A percentile compares a stretch with the other conserved stretches of the same genome.
These are phyloP conservation scores for Starmera quercuum DNA, from an alignment of 805 yeast genomes.

Conservation along the genomic window DNA sequence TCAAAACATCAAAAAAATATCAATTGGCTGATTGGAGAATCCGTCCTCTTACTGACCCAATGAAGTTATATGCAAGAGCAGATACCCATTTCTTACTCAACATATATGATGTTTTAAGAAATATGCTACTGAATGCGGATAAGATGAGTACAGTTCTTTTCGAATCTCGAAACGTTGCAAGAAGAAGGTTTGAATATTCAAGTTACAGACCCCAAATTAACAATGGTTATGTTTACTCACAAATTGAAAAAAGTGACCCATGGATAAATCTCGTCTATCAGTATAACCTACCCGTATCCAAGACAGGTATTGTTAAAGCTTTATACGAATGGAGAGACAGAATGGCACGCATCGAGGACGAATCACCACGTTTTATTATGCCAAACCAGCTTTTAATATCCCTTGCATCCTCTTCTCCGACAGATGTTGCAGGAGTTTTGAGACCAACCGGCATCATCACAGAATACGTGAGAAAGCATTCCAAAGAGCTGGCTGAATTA, in stretches of 20 bases:
- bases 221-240: conserved; percentile 34
- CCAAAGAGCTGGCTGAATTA: conserved; percentile 50
- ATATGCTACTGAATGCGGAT: conserved; percentile 44
- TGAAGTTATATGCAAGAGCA: conserved; percentile 84
- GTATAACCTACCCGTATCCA: conserved; percentile 52
- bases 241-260: conserved; percentile 52
- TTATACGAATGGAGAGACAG: conserved; percentile 80
- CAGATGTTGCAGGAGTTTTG: conserved; percentile 47
- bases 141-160: conserved; percentile 56
- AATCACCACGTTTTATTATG: conserved; percentile 77
- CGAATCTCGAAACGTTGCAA: conserved; percentile 74
- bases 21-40: conserved; percentile 96
- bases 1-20: conserved; percentile 87
- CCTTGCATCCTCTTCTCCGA: conserved; percentile 51
- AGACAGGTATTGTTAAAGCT: conserved; percentile 46
- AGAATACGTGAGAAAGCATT: conserved; percentile 49
- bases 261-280: conserved; percentile 58
- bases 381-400: conserved; percentile 69
- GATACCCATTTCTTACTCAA: conserved; percentile 89
- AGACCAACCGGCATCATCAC: conserved; percentile 37
- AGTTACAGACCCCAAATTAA: conserved; percentile 41
- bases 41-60: conserved; percentile 70
- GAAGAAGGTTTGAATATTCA: conserved; percentile 73
- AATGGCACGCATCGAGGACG: conserved; percentile 71
- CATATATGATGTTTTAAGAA: conserved; percentile 69